A percentile compares a stretch with the other conserved stretches of the same genome.
Evolutionary conservation across 164 flowering plant genomes (phyloP).

Genomic region (Brasenia schreberi): DNA sequence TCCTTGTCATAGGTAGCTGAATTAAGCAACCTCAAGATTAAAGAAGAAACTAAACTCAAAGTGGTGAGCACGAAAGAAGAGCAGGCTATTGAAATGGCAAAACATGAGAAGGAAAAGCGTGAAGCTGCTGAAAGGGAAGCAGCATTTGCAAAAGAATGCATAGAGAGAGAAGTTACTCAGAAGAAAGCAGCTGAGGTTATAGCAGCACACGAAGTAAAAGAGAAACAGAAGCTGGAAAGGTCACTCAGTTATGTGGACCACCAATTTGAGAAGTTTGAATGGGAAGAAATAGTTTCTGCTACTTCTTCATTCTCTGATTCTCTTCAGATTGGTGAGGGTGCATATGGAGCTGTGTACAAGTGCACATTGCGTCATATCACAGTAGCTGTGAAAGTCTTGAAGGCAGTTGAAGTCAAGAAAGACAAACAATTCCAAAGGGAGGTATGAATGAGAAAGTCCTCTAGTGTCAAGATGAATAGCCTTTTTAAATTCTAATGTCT

Average conservation of each 20-base stretch:
- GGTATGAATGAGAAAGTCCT: constrained; percentile 22
- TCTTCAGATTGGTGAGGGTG: constrained; percentile 65
- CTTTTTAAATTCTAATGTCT: neutral
- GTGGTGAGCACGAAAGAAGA: constrained; percentile 38
- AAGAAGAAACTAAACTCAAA: constrained; percentile 42
- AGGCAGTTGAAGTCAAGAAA: constrained; percentile 27
- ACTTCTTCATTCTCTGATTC: constrained; percentile 66
- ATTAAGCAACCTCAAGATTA: constrained; percentile 31
- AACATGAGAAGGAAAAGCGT: constrained; percentile 35
- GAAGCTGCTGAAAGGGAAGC: constrained; percentile 53
- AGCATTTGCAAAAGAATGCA: constrained; percentile 29
- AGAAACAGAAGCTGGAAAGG: constrained; percentile 49
- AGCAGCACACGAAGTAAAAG: constrained; percentile 38
- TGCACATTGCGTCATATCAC: constrained; percentile 30
- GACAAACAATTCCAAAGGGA: constrained; percentile 66
- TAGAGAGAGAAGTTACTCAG: constrained; percentile 44
- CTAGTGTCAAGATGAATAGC: too few relatives aligned
- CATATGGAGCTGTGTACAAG: constrained; percentile 74
- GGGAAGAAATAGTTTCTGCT: constrained; percentile 72
- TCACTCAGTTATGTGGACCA: constrained; percentile 22
- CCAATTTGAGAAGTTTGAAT: constrained; percentile 42
- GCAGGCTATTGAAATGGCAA: constrained; percentile 42
- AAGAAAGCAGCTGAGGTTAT: constrained; percentile 48
- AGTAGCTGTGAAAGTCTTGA: constrained; percentile 42
- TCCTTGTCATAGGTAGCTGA: constrained; percentile 30